Conservation (phyloP, 2,329 filamentous ascomycete species). For the Neonectria coccinea region DNA sequence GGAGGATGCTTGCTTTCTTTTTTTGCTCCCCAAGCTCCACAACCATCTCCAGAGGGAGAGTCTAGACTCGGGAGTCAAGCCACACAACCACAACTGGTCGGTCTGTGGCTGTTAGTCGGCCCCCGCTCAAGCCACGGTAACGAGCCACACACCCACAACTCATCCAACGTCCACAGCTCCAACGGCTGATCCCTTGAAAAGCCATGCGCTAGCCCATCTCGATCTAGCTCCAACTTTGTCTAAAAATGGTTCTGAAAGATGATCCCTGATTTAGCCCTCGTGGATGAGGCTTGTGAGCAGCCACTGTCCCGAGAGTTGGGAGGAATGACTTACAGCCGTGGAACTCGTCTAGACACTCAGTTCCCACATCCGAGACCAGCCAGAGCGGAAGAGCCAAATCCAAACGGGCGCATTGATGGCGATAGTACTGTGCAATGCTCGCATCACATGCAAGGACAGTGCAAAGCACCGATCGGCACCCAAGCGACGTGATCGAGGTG, state of each 20-base stretch:
- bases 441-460: constrained; percentile 14
- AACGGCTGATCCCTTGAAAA: constrained; percentile 9
- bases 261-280: constrained; percentile 39
- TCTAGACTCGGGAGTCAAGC: not conserved
- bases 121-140: constrained; percentile 20
- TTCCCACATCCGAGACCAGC: not conserved
- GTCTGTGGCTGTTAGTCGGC: not conserved
- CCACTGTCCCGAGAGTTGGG: constrained; percentile 11
- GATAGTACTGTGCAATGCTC: not conserved
- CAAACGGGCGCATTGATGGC: not conserved
- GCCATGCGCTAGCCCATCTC: not conserved
- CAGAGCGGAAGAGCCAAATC: not conserved
- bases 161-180: constrained; percentile 10
- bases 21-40: constrained; percentile 16
- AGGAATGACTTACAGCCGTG: not conserved
- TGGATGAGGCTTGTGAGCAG: constrained; percentile 32
- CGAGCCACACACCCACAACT: constrained; percentile 34
- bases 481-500: constrained; percentile 4
- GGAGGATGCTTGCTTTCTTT: constrained; percentile 13
- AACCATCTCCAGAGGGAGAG: not conserved
- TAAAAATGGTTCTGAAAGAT: constrained; percentile 28
- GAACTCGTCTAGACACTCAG: constrained; percentile 7
- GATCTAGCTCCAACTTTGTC: constrained; percentile 33
- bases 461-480: not conserved
- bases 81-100: not conserved